Conservation (phyloP, 768 basidiomycete genomes). For the Megacollybia marginata region DNA sequence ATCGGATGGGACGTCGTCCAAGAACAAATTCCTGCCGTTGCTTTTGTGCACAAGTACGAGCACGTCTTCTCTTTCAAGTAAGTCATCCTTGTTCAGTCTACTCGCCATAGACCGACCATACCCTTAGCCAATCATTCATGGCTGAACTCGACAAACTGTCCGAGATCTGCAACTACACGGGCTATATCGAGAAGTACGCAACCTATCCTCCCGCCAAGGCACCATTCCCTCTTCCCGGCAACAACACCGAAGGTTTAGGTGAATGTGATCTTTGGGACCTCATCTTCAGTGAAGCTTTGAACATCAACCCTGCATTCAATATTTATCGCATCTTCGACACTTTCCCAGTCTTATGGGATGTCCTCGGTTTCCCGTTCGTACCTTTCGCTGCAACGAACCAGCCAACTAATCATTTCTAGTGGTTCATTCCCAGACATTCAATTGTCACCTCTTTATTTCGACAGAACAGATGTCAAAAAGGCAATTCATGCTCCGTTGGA, state of each 20-base stretch:
- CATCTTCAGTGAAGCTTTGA: constrained; percentile 54
- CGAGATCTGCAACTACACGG: constrained; percentile 50
- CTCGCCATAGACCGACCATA: constrained; percentile 44
- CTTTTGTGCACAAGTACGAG: constrained; percentile 67
- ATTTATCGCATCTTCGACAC: constrained; percentile 75
- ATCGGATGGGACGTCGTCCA: constrained; percentile 61
- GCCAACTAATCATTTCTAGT: constrained; percentile 34
- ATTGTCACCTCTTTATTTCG: constrained; percentile 58
- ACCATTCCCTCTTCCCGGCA: constrained; percentile 58
- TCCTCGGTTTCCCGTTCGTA: constrained; percentile 71
- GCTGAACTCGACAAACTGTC: constrained; percentile 47
- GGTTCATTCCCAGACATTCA: constrained; percentile 51
- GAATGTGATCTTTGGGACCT: constrained; percentile 65
- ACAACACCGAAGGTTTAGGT: constrained; percentile 31
- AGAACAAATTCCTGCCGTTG: constrained; percentile 62
- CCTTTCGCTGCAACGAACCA: background rate
- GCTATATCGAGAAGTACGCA: constrained; percentile 54
- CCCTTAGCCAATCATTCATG: constrained; percentile 52
- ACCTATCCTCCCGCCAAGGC: constrained; percentile 63
- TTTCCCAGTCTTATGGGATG: constrained; percentile 70
- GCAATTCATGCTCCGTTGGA: constrained; percentile 66
- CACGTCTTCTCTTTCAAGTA: constrained; percentile 70
- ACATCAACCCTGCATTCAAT: constrained; percentile 69
- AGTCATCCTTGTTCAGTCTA: background rate
- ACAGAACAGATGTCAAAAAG: constrained; percentile 57